Base-by-base conservation (phyloP, 2,329 filamentous ascomycete species). In the Ustulina deusta region DNA sequence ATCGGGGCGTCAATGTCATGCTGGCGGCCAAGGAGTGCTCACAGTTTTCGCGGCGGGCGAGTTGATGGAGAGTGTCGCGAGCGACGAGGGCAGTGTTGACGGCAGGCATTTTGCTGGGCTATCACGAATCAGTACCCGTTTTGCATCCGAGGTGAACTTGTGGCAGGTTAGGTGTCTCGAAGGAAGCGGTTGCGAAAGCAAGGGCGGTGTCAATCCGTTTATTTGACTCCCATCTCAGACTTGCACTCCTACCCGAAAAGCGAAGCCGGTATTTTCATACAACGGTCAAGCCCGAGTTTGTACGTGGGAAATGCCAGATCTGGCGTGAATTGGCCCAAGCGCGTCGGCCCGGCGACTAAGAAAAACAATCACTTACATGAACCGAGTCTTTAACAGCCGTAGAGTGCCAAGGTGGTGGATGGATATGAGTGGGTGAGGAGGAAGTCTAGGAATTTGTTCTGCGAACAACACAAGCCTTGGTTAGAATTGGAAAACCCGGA, bases 401-500 rank as follows among this genome's bases (percentile, higher is more conserved):
- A 48, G 29, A 59, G 25, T 51, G 62, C 25, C 48, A n/a, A 46
- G 57, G 32, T 63, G 69, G 66, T 56, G 64, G 61, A 69, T 62
- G 61, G 60, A 58, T 56, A 65, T 68, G 66, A 68, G 65, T 69
- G 63, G 55, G 73, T 70, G 70, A 68, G 66, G 65, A 34, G 46
- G 62, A 69, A 70, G 58, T 55, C 70, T 68, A 60, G 67, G 69
- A 69, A 59, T 71, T 52, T 68, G 71, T 69, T 73, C 71, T 74
- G 72, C 72, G 77, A 78, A 77, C 77, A 77, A 76, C 77, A 78
- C 77, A 72, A 72, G 76, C 72, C 77, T 77, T 75, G 75, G 73
- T 75, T 71, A 71, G 72, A 70, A 72, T 70, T 73, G 73, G 62
- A 54, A 58, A 56, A 59, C 66, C 69, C 71, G 56, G 38, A 68